A percentile compares a stretch with the other conserved stretches of the same genome.
These are phyloP conservation scores for Cercospora sp. DNA, from an alignment of 2,329 filamentous ascomycete genomes.

Conservation along the genomic window DNA sequence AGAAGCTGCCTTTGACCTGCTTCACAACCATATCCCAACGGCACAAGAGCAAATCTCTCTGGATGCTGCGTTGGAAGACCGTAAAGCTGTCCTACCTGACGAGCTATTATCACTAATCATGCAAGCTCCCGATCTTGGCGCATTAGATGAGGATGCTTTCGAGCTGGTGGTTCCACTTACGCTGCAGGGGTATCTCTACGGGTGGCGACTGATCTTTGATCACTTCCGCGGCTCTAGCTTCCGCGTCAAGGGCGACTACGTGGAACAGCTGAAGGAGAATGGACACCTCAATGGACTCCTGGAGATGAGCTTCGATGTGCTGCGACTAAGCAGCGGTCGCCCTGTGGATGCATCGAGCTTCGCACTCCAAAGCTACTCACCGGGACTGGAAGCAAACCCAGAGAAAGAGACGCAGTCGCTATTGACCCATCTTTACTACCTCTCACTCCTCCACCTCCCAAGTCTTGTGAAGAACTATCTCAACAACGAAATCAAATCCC, in stretches of 20 bases:
- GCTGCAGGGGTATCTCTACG: constrained; percentile 77
- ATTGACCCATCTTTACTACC: constrained; percentile 81
- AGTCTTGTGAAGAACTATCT: constrained; percentile 80
- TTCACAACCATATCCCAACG: constrained; percentile 76
- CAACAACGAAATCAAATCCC: constrained; percentile 71
- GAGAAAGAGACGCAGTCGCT: constrained; percentile 81
- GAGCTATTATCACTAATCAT: constrained; percentile 82
- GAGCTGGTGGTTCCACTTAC: constrained; percentile 64
- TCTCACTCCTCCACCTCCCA: constrained; percentile 73
- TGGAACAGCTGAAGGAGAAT: constrained; percentile 72
- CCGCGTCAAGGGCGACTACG: constrained; percentile 79
- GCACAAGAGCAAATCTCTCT: constrained; percentile 80
- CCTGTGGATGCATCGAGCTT: constrained; percentile 70
- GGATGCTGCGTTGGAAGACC: constrained; percentile 71
- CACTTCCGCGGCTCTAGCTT: constrained; percentile 65
- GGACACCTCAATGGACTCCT: constrained; percentile 69
- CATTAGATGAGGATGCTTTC: constrained; percentile 64
- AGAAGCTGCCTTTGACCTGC: constrained; percentile 73
- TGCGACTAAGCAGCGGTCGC: constrained; percentile 73
- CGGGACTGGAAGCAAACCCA: constrained; percentile 55
- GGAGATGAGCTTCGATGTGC: constrained; percentile 77
- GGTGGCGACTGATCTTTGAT: constrained; percentile 89
- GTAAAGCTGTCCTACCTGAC: constrained; percentile 71
- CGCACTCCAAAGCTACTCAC: constrained; percentile 65
- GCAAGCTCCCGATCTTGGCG: constrained; percentile 71